Conservation (phyloP, 2,329 filamentous ascomycete genomes). For the Colletotrichum somersetense region DNA sequence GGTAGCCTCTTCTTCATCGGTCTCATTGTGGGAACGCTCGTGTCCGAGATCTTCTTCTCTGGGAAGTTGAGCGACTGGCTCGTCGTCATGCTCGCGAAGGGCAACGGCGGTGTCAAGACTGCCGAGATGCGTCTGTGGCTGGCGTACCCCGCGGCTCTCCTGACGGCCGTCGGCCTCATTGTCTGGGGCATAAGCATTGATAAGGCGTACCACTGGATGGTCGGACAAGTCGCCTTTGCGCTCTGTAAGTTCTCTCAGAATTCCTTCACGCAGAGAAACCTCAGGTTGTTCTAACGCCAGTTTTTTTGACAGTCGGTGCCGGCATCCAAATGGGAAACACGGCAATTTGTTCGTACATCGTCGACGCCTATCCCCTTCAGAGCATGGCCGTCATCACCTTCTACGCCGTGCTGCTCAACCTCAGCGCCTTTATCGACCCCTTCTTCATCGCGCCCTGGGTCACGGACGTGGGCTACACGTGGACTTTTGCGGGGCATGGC, state of each 20-base stretch:
- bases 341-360: slow-evolving; percentile 63
- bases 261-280: not conserved
- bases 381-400: slow-evolving; percentile 67
- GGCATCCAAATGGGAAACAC: slow-evolving; percentile 71
- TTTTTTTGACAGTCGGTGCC: slow-evolving; percentile 56
- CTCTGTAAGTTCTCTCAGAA: slow-evolving; percentile 56
- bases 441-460: slow-evolving; percentile 66
- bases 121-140: slow-evolving; percentile 70
- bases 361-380: slow-evolving; percentile 68
- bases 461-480: slow-evolving; percentile 59
- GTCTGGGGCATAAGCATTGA: slow-evolving; percentile 69
- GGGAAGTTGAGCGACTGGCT: slow-evolving; percentile 66
- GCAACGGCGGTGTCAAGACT: slow-evolving; percentile 57
- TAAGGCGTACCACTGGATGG: slow-evolving; percentile 66
- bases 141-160: slow-evolving; percentile 63
- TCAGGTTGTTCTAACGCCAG: not conserved
- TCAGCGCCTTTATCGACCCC: slow-evolving; percentile 59
- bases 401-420: slow-evolving; percentile 66
- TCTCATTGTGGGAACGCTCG: slow-evolving; percentile 64
- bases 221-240: slow-evolving; percentile 68
- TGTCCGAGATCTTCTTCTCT: slow-evolving; percentile 65
- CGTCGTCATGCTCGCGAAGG: slow-evolving; percentile 58
- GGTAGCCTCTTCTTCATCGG: slow-evolving; percentile 63
- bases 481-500: slow-evolving; percentile 63
- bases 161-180: slow-evolving; percentile 63